Percentiles rank a stretch among this genome's conserved stretches.
phyloP scores from a whole-genome alignment of 2,329 filamentous ascomycete genomes.

The Neonectria hederae region DNA sequence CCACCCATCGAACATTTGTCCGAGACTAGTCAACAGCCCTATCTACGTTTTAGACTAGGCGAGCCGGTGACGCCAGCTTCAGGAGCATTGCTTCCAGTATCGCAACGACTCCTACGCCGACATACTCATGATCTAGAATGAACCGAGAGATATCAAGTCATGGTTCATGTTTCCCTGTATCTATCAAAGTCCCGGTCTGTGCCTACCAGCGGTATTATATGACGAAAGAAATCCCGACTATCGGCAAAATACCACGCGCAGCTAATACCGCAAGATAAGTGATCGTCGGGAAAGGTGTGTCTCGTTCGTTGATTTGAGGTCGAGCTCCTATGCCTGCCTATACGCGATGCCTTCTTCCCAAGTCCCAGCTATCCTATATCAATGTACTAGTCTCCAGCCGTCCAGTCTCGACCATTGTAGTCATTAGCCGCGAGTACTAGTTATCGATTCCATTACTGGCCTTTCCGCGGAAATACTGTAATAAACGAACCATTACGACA shows the following conservation, averaged over 20 bases:
- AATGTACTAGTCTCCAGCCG: neutral
- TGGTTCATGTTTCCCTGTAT: neutral
- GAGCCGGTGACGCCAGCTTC: neutral
- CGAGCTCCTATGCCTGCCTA: neutral
- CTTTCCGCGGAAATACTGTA: too few species aligned
- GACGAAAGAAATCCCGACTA: neutral
- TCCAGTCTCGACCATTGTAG: neutral
- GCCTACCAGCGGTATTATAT: neutral
- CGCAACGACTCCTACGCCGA: neutral
- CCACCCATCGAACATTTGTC: constrained; percentile 4
- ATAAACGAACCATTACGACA: neutral
- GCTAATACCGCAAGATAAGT: neutral
- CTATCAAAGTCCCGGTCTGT: neutral
- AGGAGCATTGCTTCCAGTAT: neutral
- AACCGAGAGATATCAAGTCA: neutral
- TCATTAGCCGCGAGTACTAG: too few species aligned
- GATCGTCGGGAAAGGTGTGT: neutral
- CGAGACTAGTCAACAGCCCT: neutral
- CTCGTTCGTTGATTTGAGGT: neutral
- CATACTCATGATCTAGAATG: neutral
- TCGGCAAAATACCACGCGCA: neutral
- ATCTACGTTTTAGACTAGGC: neutral
- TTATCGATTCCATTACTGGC: neutral
- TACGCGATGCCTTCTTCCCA: neutral
- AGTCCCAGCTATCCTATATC: neutral